These are phyloP conservation scores for Vigna angularis DNA, from an alignment of 306 rosid species.

Conservation along the genomic window DNA sequence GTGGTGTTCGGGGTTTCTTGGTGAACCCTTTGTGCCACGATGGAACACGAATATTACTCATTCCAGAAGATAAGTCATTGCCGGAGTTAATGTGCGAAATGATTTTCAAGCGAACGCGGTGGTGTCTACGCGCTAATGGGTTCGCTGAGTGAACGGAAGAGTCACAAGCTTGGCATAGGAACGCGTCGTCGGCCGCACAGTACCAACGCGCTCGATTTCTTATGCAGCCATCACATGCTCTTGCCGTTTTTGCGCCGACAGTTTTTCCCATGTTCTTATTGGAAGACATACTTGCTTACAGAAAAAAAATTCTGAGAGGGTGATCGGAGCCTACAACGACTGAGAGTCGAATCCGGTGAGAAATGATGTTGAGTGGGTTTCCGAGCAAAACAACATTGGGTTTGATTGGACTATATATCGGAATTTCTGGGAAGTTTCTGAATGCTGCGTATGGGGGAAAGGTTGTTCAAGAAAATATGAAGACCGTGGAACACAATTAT, in stretches of 20 bases:
- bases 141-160: conserved; percentile 87
- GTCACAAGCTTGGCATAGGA: conserved; percentile 86
- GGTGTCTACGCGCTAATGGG: conserved; percentile 70
- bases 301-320: too few relatives aligned
- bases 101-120: conserved; percentile 67
- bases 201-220: conserved; percentile 88
- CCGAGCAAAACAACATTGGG: neutral
- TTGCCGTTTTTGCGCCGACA: conserved; percentile 72
- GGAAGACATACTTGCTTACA: neutral
- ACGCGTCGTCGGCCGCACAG: conserved; percentile 96
- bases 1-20: conserved; percentile 66
- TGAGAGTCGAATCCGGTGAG: neutral
- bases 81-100: neutral
- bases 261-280: conserved; percentile 55
- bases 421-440: conserved; percentile 5
- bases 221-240: conserved; percentile 91
- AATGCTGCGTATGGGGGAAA: too few relatives aligned
- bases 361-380: neutral
- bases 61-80: too few relatives aligned
- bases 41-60: conserved; percentile 28
- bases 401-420: neutral
- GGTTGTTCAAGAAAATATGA: too few relatives aligned
- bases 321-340: neutral
- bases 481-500: conserved; percentile 7
- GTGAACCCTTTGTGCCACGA: conserved; percentile 80